These are phyloP conservation scores for Lentinula raphanica DNA, from an alignment of 768 basidiomycete genomes.

Conservation along the genomic window DNA sequence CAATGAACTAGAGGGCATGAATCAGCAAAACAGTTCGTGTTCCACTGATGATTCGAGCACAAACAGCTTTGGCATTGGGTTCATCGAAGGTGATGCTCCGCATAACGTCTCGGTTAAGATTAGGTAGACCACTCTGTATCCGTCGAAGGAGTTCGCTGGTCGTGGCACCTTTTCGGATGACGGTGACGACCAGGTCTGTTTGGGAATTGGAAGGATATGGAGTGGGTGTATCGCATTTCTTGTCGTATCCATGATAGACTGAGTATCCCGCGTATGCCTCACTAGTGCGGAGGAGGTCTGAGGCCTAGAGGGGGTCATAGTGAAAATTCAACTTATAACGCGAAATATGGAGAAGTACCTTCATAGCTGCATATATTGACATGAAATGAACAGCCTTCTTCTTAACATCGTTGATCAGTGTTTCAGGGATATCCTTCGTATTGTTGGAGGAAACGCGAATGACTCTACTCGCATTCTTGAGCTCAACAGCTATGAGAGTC, in stretches of 20 bases:
- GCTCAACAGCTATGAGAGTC: not conserved
- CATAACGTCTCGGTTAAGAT: not conserved
- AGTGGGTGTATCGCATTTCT: not conserved
- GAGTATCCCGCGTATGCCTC: not conserved
- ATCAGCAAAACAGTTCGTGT: not conserved
- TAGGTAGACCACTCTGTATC: not conserved
- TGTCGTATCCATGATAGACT: not conserved
- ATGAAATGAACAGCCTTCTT: not conserved
- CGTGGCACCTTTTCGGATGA: not conserved
- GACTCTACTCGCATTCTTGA: not conserved
- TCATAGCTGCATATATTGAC: not conserved
- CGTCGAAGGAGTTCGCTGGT: not conserved
- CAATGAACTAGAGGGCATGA: not conserved
- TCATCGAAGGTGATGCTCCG: not conserved
- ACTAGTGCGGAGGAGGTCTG: not conserved
- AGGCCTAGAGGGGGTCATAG: not conserved
- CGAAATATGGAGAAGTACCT: not conserved
- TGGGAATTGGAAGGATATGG: not conserved
- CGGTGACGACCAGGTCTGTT: not conserved
- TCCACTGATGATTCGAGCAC: not conserved
- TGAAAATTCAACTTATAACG: not conserved
- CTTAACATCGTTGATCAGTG: not conserved
- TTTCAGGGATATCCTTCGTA: not conserved
- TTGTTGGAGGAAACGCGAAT: not conserved
- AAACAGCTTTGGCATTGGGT: not conserved